These are phyloP conservation scores for Podaxis sp. DNA, from an alignment of 768 basidiomycete genomes.

Conservation along the genomic window DNA sequence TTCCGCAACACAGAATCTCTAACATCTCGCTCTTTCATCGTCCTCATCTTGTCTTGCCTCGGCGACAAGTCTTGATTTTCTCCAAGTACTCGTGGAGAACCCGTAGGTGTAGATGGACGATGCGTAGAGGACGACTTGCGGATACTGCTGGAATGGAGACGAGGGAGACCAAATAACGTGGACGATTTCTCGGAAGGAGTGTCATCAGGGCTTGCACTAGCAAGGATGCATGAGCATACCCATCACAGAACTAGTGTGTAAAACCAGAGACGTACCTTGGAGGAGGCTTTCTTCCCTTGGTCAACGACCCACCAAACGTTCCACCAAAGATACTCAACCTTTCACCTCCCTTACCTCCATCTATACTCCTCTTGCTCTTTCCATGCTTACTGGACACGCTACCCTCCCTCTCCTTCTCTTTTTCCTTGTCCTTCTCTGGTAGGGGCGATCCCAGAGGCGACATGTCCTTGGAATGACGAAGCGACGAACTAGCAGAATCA, in stretches of 20 bases:
- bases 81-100: constrained; percentile 15
- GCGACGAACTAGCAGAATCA: constrained; percentile 30
- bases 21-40: constrained; percentile 20
- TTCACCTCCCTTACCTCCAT: constrained; percentile 44
- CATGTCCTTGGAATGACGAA: constrained; percentile 16
- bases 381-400: constrained; percentile 27
- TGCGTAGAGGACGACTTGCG: constrained; percentile 39
- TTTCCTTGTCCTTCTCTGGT: constrained; percentile 22
- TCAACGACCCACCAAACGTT: constrained; percentile 53
- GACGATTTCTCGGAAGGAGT: constrained; percentile 32
- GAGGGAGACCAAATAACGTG: constrained; percentile 40
- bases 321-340: constrained; percentile 83
- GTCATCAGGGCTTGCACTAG: constrained; percentile 8
- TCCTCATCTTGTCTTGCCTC: constrained; percentile 13
- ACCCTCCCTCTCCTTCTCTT: constrained; percentile 23
- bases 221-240: not conserved
- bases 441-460: constrained; percentile 9
- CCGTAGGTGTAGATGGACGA: constrained; percentile 31
- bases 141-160: constrained; percentile 35
- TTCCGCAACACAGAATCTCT: constrained; percentile 44
- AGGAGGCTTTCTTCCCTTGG: constrained; percentile 75
- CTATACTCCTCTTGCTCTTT: constrained; percentile 47
- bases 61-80: constrained; percentile 16
- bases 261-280: constrained; percentile 48
- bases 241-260: not conserved